A percentile compares a stretch with the other conserved stretches of the same genome.
These are phyloP conservation scores for Hibiscus syriacus DNA, from an alignment of 345 rosid species.

Conservation along the genomic window DNA sequence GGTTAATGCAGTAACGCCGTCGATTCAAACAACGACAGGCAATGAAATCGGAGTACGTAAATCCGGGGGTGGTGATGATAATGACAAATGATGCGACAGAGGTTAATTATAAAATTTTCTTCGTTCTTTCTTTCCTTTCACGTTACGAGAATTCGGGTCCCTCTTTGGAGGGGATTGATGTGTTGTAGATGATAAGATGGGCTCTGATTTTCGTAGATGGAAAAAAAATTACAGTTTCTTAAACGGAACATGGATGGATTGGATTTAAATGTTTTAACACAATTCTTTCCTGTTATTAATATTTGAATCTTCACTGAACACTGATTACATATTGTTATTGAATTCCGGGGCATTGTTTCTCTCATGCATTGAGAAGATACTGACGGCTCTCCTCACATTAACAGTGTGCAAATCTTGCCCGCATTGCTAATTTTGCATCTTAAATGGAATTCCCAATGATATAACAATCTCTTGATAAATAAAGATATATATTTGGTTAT, in stretches of 20 bases:
- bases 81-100: neutral
- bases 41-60: conserved; percentile 47
- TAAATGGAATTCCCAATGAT: no score
- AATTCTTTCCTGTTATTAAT: neutral
- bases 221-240: neutral
- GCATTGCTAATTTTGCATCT: no score
- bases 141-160: neutral
- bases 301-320: neutral
- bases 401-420: no score
- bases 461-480: no score
- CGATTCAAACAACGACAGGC: conserved; percentile 6
- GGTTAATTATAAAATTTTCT: neutral
- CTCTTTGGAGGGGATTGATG: conserved; percentile 9
- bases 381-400: no score
- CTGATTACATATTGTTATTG: neutral
- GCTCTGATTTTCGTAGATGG: neutral
- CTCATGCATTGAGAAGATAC: neutral
- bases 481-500: no score
- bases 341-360: neutral
- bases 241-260: neutral
- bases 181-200: conserved; percentile 20
- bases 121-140: neutral
- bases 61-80: conserved; percentile 23
- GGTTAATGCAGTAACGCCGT: conserved; percentile 23
- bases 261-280: neutral